phyloP scores from a whole-genome alignment of 345 rosid species.

The Brassica carinata region DNA sequence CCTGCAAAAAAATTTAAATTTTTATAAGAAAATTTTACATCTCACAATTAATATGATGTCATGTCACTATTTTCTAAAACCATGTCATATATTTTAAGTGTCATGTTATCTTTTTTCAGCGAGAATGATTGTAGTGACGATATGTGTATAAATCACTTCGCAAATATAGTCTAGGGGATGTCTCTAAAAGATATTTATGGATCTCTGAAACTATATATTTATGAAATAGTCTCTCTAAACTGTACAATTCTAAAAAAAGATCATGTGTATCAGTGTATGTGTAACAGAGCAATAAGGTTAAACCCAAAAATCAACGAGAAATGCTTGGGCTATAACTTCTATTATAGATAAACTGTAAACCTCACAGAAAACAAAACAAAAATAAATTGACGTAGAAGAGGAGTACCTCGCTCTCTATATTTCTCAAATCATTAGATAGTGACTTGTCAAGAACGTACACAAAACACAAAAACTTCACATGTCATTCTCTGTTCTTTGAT shows the following conservation, averaged over 20 bases:
- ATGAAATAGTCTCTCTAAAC: not conserved
- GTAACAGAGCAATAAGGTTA: not conserved
- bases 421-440: slow-evolving; percentile 29
- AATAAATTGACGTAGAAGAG: slow-evolving; percentile 7
- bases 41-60: too few relatives aligned
- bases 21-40: too few relatives aligned
- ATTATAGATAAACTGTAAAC: not conserved
- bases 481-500: slow-evolving; percentile 21
- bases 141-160: too few relatives aligned
- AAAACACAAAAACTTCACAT: slow-evolving; percentile 27
- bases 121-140: too few relatives aligned
- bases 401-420: slow-evolving; percentile 4
- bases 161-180: too few relatives aligned
- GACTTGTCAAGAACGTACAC: slow-evolving; percentile 37
- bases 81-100: too few relatives aligned
- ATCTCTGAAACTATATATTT: not conserved
- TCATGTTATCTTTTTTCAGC: too few relatives aligned
- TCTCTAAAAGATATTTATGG: not conserved
- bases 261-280: not conserved
- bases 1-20: too few relatives aligned
- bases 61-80: too few relatives aligned
- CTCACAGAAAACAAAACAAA: not conserved
- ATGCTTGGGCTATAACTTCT: not conserved
- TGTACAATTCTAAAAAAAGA: too few relatives aligned
- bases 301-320: not conserved